Percentiles rank a stretch among this genome's conserved stretches.
Evolutionary conservation across 139 green algal species (phyloP).

Genomic region (Chlamydomonas sp.): DNA sequence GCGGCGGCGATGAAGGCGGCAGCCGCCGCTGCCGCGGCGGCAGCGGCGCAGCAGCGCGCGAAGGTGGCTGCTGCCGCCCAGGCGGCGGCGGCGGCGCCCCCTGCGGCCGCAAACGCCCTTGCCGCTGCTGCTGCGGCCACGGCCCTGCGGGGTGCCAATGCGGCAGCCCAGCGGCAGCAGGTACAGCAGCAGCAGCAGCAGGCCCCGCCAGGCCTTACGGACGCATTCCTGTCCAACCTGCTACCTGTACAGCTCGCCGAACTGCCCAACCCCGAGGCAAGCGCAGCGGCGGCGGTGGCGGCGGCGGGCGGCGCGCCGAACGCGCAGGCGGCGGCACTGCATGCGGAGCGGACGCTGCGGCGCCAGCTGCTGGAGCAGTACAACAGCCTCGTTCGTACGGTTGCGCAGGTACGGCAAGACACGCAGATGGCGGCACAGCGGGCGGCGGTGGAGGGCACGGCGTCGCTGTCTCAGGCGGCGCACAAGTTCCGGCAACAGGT

Average conservation of each 20-base stretch:
- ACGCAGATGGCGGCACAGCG: neutral
- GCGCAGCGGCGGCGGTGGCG: too few relatives aligned
- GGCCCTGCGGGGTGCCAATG: neutral
- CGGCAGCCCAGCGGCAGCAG: neutral
- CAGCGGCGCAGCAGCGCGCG: too few relatives aligned
- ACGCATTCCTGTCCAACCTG: conserved; percentile 21
- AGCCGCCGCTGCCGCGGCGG: too few relatives aligned
- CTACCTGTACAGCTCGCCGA: neutral
- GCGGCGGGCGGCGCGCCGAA: too few relatives aligned
- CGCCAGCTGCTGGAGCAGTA: conserved; percentile 34
- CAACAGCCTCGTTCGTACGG: conserved; percentile 14
- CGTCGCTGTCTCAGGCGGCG: neutral
- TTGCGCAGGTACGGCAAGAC: conserved; percentile 16
- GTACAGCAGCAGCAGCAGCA: neutral
- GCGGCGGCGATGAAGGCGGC: too few relatives aligned
- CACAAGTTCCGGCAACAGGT: conserved; percentile 22
- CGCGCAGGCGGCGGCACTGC: neutral
- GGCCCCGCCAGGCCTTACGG: neutral
- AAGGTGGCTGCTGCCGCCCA: too few relatives aligned
- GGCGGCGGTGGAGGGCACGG: neutral
- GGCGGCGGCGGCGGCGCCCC: too few relatives aligned
- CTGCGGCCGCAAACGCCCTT: too few relatives aligned
- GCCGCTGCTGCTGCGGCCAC: neutral
- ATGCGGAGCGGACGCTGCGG: conserved; percentile 22
- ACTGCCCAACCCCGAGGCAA: neutral